These are phyloP conservation scores for Buxus sempervirens DNA, from an alignment of 164 flowering plant genomes.

Conservation along the genomic window DNA sequence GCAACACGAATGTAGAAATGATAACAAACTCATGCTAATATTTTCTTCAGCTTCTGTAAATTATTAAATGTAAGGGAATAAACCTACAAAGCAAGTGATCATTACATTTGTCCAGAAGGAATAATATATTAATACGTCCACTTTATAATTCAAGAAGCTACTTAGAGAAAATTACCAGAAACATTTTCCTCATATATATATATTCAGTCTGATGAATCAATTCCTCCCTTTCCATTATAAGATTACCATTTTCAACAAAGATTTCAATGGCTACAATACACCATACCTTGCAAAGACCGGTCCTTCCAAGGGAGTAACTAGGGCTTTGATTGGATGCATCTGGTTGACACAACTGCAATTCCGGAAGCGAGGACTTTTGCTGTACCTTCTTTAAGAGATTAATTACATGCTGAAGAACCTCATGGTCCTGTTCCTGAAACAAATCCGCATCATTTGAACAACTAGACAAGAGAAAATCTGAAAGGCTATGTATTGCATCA, in stretches of 20 bases:
- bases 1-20: too few species aligned
- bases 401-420: slow-evolving; percentile 37
- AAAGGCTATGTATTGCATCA: slow-evolving; percentile 42
- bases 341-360: slow-evolving; percentile 2
- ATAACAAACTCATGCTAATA: too few species aligned
- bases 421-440: slow-evolving; percentile 36
- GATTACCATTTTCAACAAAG: background rate
- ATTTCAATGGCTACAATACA: background rate
- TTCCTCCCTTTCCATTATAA: too few species aligned
- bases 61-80: too few species aligned
- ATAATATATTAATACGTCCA: background rate
- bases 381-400: slow-evolving; percentile 18
- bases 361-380: slow-evolving; percentile 11
- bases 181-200: too few species aligned
- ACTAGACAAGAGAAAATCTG: slow-evolving; percentile 44
- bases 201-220: too few species aligned
- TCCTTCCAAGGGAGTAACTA: slow-evolving; percentile 13
- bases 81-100: background rate
- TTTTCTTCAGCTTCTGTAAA: too few species aligned
- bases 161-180: too few species aligned
- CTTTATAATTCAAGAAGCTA: too few species aligned
- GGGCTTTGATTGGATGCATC: slow-evolving; percentile 8
- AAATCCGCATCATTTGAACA: slow-evolving; percentile 29
- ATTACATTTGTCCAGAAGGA: background rate
- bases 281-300: slow-evolving; percentile 24